Evolutionary conservation across 2,329 filamentous ascomycete species (phyloP).

Genomic region (Colletotrichum truncatum): DNA sequence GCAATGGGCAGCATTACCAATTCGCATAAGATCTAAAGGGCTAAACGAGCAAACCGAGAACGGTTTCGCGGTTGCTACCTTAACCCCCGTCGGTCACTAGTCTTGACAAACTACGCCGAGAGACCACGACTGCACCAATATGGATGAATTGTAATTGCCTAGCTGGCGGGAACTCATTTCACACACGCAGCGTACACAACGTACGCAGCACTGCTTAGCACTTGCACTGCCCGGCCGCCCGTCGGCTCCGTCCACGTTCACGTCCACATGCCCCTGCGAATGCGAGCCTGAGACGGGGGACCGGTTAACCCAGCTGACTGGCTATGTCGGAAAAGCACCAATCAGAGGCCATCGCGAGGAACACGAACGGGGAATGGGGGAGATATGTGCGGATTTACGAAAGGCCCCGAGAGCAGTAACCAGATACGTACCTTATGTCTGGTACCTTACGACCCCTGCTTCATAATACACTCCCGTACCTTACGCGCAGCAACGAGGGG

Average conservation of each 20-base stretch:
- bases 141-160: not conserved
- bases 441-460: too few species aligned
- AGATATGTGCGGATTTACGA: slow-evolving; percentile 22
- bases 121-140: not conserved
- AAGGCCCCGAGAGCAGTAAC: slow-evolving; percentile 19
- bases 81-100: slow-evolving; percentile 5
- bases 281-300: slow-evolving; percentile 20
- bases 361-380: too few species aligned
- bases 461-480: too few species aligned
- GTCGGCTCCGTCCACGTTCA: slow-evolving; percentile 18
- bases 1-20: slow-evolving; percentile 16
- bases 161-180: not conserved
- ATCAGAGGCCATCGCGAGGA: slow-evolving; percentile 13
- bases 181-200: not conserved
- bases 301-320: slow-evolving; percentile 16
- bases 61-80: slow-evolving; percentile 22
- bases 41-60: slow-evolving; percentile 12
- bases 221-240: slow-evolving; percentile 16
- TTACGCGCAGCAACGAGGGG: not conserved
- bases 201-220: not conserved
- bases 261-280: not conserved
- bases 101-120: slow-evolving; percentile 1
- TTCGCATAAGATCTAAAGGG: not conserved
- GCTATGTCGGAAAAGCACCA: slow-evolving; percentile 17
- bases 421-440: not conserved